Base-by-base conservation (phyloP, 1,139 yeast species). In the Meyerozyma sp. region DNA sequence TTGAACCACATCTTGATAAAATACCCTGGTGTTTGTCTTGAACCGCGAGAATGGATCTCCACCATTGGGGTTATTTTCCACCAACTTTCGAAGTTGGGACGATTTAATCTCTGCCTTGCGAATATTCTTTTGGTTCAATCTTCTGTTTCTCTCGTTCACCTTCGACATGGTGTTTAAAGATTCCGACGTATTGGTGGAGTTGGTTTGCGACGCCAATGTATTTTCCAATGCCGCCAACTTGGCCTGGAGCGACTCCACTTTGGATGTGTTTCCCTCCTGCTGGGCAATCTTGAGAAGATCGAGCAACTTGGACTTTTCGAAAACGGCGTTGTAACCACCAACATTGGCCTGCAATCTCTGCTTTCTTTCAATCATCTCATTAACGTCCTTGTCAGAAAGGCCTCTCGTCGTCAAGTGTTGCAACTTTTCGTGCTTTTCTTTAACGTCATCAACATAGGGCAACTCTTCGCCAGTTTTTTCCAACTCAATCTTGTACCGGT, bases 21-120 rank as follows among this genome's bases (percentile, higher is more conserved):
- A 91, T 49, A 89, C 82, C 57, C 87, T 79, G 0, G 97, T 87
- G 47, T 81, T 83, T 0, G 97, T 91, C 61, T 89, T 84, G 57
- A 93, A 76, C 61, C 98, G 79, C 49, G 89, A 82, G 63, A 93
- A 93, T 29, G 98, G 98, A 67, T 93, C 95, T 8, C 84, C 80
- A 40, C 74, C 82, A 43, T 76, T 73, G 37, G 57, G 59, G 20
- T 58, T 59, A 11, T 58, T 49, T 28, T 70, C 73, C 1, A 73
- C 68, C 46, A 74, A 65, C 55, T 83, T 79, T 45, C 83, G 73
- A 55, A 73, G 73, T 49, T 79, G 85, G 6, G 75, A 72, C 38
- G 83, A 79, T 54, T 72, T 74, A 42, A 82, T 66, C 60, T 91
- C 98, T 1, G 96, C 96, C 55, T 79, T 77, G 55, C 95, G 81